phyloP scores from a whole-genome alignment of 164 flowering plant species.

The Nymphaea thermarum region DNA sequence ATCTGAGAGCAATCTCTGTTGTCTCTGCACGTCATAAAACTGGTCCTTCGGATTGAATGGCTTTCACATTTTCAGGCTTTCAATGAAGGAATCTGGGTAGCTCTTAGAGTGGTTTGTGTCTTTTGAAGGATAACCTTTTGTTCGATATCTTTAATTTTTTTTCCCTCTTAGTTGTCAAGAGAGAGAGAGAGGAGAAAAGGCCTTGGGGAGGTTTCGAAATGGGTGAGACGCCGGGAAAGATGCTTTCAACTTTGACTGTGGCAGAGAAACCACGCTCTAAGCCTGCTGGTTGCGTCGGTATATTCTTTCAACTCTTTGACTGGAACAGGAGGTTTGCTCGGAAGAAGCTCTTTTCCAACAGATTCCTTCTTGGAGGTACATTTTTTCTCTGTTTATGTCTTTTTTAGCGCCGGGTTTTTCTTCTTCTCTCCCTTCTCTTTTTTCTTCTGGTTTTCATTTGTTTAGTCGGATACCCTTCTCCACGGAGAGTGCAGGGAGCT shows the following conservation, averaged over 20 bases:
- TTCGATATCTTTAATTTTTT: not conserved
- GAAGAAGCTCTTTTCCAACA: slow-evolving; percentile 75
- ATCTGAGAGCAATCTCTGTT: not conserved
- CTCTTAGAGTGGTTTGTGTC: not conserved
- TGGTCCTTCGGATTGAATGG: not conserved
- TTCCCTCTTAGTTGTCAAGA: not conserved
- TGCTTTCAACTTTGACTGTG: slow-evolving; percentile 40
- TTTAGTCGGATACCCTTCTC: too few relatives aligned
- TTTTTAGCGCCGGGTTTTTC: too few relatives aligned
- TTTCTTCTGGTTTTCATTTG: too few relatives aligned
- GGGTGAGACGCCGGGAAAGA: slow-evolving; percentile 22
- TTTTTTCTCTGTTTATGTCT: not conserved
- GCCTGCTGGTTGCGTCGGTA: slow-evolving; percentile 80
- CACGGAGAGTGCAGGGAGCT: too few relatives aligned
- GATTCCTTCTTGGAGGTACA: slow-evolving; percentile 66
- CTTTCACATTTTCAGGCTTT: not conserved
- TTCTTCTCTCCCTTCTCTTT: too few relatives aligned
- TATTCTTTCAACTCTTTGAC: slow-evolving; percentile 83
- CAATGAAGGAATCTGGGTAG: not conserved
- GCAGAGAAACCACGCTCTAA: slow-evolving; percentile 57
- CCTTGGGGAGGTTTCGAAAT: slow-evolving; percentile 6
- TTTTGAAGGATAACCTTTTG: not conserved
- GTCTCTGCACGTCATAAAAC: not conserved
- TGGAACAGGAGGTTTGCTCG: slow-evolving; percentile 80
- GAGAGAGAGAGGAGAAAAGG: not conserved